A percentile compares a stretch with the other conserved stretches of the same genome.
Conservation (phyloP, 169 alveolate genomes). For the Neospora caninum region DNA sequence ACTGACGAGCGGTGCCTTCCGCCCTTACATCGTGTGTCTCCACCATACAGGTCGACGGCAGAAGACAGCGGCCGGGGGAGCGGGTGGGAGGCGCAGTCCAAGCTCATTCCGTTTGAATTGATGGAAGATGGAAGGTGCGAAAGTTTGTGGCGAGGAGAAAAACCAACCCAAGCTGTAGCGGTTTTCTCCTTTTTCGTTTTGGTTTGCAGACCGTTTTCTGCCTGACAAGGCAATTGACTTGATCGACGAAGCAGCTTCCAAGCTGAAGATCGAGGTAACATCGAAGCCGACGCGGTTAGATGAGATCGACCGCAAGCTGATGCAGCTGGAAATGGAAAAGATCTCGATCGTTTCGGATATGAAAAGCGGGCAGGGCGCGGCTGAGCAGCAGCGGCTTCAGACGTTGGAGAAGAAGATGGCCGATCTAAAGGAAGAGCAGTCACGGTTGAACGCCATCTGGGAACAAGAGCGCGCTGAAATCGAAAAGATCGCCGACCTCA, state of each 20-base stretch:
- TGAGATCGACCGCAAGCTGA: conserved; percentile 78
- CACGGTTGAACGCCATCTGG: conserved; percentile 78
- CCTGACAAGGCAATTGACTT: conserved; percentile 83
- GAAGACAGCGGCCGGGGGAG: too few relatives aligned
- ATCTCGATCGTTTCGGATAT: conserved; percentile 73
- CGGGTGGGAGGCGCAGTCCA: too few relatives aligned
- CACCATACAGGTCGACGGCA: too few relatives aligned
- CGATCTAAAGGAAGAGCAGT: conserved; percentile 71
- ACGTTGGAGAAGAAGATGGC: conserved; percentile 28
- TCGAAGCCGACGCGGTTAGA: conserved; percentile 83
- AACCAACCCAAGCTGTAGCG: not conserved
- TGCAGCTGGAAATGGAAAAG: conserved; percentile 84
- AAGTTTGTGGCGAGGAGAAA: too few relatives aligned
- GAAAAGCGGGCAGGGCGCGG: conserved; percentile 50
- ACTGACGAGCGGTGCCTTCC: too few relatives aligned
- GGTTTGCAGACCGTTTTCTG: conserved; percentile 73
- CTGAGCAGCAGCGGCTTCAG: conserved; percentile 42
- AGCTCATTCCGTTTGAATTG: too few relatives aligned
- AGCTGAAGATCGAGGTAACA: conserved; percentile 68
- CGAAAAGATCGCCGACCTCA: conserved; percentile 76
- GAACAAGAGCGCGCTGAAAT: conserved; percentile 79
- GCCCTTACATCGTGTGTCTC: too few relatives aligned
- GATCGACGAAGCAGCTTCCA: conserved; percentile 69
- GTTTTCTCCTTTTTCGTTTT: not conserved
- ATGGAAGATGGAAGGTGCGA: too few relatives aligned